Base-by-base conservation (phyloP, 192 early-diverging fungal genomes). In the Polychytrium aggregatum region DNA sequence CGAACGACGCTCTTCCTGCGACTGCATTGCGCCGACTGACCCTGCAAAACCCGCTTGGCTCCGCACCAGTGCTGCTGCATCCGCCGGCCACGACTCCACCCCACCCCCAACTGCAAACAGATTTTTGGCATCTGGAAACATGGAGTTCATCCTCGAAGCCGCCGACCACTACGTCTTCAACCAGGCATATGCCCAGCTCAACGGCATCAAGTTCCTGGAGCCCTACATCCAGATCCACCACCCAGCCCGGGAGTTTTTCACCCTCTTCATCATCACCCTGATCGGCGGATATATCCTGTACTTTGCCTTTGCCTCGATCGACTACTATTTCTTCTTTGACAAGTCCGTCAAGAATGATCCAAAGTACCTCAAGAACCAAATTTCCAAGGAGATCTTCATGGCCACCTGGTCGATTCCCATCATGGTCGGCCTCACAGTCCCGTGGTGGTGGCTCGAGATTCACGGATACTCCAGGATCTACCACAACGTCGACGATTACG, bases 401-500 rank as follows among this genome's bases (percentile, higher is more conserved):
- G 83, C 87, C 9, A 57, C 86, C 45, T 67, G 61, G 20, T 87
- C 88, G 7, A 72, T 96, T 52, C 91, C 89, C 8, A 66, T 77
- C 28, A 89, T 90, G 28, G 82, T 82, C 14, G 25, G 83, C 38
- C 61, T 92, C 50, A 96, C 92, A 22, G 70, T 85, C 7, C 95
- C 95, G 33, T 94, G 87, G 85, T 90, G 92, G 57, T 63, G 83
- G 40, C 87, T 84, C 38, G 88, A 98, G 62, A 69, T 98, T 42
- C 75, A 76, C 28, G 95, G 92, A 1, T 84, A 92, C 66, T 91
- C 89, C 37, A 62, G 63, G 54, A 64, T 96, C 30, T 92, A 96
- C 73, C 74, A 84, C 52, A 70, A 79, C 4, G 63, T 82, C 47
- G 51, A 70, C 54, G 63, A 59, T 20, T 82, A 82, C 56, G 90